Conservation (phyloP, 495 filamentous ascomycete species). For the Podospora australis region DNA sequence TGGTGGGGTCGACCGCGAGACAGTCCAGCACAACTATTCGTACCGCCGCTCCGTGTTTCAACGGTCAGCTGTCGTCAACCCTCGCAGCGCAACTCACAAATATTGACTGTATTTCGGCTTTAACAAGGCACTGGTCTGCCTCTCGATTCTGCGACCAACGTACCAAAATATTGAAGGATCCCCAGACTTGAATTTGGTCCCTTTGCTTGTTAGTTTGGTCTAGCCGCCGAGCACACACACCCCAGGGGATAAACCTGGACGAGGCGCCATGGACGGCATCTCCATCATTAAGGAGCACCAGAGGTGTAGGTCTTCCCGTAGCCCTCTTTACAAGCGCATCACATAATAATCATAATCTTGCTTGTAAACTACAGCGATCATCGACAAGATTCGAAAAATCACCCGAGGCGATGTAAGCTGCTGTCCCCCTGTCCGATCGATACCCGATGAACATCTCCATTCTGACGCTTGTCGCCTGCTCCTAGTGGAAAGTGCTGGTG, state of each 20-base stretch:
- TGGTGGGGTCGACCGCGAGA: not conserved
- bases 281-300: constrained; percentile 34
- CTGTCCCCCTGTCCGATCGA: constrained; percentile 6
- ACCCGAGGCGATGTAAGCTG: constrained; percentile 47
- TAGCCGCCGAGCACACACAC: constrained; percentile 7
- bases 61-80: not conserved
- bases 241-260: constrained; percentile 10
- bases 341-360: too few relatives aligned
- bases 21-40: not conserved
- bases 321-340: not conserved
- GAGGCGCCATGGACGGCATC: constrained; percentile 25
- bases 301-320: constrained; percentile 18
- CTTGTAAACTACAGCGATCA: constrained; percentile 22
- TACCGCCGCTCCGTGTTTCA: not conserved
- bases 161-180: not conserved
- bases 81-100: not conserved
- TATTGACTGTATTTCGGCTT: too few relatives aligned
- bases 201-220: too few relatives aligned
- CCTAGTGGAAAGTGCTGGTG: constrained; percentile 91
- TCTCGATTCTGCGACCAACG: too few relatives aligned
- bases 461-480: constrained; percentile 7
- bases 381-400: constrained; percentile 49
- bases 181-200: not conserved
- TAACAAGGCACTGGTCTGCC: too few relatives aligned
- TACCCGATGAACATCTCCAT: too few relatives aligned